phyloP scores from a whole-genome alignment of 2,329 filamentous ascomycete species.

The Pestalotiopsis sp. region DNA sequence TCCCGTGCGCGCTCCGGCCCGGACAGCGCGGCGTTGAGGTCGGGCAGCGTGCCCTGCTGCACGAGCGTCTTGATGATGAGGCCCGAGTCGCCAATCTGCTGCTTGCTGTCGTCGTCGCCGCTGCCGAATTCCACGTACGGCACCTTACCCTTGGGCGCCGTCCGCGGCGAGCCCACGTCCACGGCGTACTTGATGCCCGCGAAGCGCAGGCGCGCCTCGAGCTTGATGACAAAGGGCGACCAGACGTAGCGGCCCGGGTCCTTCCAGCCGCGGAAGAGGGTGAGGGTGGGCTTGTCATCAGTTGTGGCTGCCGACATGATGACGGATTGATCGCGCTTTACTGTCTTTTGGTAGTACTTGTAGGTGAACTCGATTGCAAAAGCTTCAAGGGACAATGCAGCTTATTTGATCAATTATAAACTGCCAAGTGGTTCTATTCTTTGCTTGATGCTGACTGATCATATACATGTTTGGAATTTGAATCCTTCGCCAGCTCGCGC shows the following conservation, averaged over 20 bases:
- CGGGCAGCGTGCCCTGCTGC: conserved; percentile 40
- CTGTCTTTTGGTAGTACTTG: neutral
- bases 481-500: neutral
- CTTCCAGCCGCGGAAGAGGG: conserved; percentile 54
- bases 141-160: conserved; percentile 60
- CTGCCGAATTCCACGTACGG: conserved; percentile 52
- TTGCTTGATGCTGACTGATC: neutral
- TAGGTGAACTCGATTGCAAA: neutral
- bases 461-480: neutral
- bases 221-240: conserved; percentile 66
- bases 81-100: conserved; percentile 51
- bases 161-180: conserved; percentile 44
- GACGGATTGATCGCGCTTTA: neutral
- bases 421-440: neutral
- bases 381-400: neutral
- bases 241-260: conserved; percentile 48
- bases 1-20: conserved; percentile 47
- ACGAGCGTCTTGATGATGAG: conserved; percentile 55
- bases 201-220: conserved; percentile 64
- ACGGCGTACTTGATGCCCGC: conserved; percentile 47
- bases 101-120: conserved; percentile 7
- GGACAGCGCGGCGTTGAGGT: conserved; percentile 50
- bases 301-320: neutral
- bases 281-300: conserved; percentile 28
- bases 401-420: neutral